Conservation (phyloP, 768 basidiomycete genomes). For the Trametes cingulata region DNA sequence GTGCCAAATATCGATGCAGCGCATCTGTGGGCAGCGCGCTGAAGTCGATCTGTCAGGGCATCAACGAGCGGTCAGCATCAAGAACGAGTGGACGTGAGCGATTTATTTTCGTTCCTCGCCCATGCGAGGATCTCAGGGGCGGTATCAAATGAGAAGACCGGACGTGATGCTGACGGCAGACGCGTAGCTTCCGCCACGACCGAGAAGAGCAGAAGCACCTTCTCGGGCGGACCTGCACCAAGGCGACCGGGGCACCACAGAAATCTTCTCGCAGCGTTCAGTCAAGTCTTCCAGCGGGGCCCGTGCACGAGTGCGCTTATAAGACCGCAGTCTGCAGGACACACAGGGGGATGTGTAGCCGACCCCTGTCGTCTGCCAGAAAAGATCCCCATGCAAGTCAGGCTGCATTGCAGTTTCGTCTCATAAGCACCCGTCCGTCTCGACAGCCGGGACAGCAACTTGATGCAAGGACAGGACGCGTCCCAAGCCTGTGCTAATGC, state of each 20-base stretch:
- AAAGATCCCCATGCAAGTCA: background rate
- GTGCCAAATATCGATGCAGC: slow-evolving; percentile 71
- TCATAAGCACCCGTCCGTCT: background rate
- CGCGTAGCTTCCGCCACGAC: background rate
- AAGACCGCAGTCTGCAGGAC: background rate
- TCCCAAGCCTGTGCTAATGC: slow-evolving; percentile 9
- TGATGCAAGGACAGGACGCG: background rate
- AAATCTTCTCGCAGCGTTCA: background rate
- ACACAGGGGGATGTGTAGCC: background rate
- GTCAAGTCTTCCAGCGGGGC: background rate
- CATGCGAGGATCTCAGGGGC: background rate
- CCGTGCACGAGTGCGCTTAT: background rate
- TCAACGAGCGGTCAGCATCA: slow-evolving; percentile 3
- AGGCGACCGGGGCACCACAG: slow-evolving; percentile 11
- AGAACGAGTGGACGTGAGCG: background rate
- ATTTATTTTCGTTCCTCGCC: background rate
- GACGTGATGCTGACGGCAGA: background rate
- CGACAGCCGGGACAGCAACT: background rate
- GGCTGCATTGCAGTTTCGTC: background rate
- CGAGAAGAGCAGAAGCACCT: background rate
- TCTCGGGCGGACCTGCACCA: slow-evolving; percentile 2
- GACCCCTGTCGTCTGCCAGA: background rate
- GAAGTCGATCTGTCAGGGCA: slow-evolving; percentile 65
- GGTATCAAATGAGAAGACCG: background rate
- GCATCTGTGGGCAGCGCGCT: slow-evolving; percentile 62